Base-by-base conservation (phyloP, 768 basidiomycete genomes). In the Mycena amicta region DNA sequence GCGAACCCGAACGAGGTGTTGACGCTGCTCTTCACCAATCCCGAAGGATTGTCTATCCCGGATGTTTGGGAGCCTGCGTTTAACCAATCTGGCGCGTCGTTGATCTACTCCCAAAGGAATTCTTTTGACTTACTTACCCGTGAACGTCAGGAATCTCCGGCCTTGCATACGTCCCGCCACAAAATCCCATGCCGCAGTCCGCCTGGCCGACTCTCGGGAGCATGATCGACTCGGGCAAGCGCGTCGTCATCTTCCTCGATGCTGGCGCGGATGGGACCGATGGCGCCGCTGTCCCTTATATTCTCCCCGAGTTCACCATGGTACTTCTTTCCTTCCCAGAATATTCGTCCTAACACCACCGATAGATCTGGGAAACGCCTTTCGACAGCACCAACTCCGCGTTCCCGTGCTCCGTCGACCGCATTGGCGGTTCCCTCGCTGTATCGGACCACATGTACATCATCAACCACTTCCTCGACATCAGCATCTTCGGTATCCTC, bases 11-110 rank as follows among this genome's bases (percentile, higher is more conserved):
- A 81, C 61, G 87, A 89, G 59, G 85, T 88, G 40, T 56, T 89
- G 50, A 86, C 87, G 0, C 71, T 89, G 51, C 71, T 89, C 33
- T 86, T 89, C 65, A 87, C 87, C 37, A 89, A 89, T 67, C 84
- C 82, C 3, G 87, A 88, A 55, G 77, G 79, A 8, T 70, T 80
- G 16, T 79, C 82, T 1, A 72, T 85, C 12, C 65, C 73, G 4
- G 72, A 72, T 4, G 68, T 79, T 5, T 87, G 83, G 81, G 78
- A 78, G 30, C 81, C 83, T 1, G 72, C 77, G 0, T 88, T 88
- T 68, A 75, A 80, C 39, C 43, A 70, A 1, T 73, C 85, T 12
- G 84, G 85, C 68, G 68, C 73, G 61, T 70, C 6, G n/a, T n/a
- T n/a, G n/a, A n/a, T n/a, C n/a, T n/a, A n/a, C n/a, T n/a, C 6